Base-by-base conservation (phyloP, 257 asterid species). In the Voacanga thouarsii region DNA sequence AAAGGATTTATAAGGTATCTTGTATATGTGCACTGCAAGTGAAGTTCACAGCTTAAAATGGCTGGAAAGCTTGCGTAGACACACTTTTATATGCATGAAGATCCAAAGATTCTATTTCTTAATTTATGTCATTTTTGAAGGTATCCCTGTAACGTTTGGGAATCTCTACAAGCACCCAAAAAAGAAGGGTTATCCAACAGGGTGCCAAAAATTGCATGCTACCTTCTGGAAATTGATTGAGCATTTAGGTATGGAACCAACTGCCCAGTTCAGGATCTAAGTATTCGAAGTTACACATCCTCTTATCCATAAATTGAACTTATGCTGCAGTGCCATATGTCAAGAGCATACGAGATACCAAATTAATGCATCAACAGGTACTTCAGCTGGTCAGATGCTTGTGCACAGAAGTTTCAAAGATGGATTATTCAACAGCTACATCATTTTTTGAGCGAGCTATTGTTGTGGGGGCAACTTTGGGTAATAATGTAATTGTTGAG, bases 401-500 rank as follows among this genome's bases (percentile, higher is more conserved):
- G 78, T 86, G 89, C 78, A 68, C 45, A 43, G 83, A 65, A 78
- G 82, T 86, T 43, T 75, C 71, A 37, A 72, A 64, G 24, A 59
- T 70, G 73, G 84, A 86, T 74, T 77, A 77, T 56, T 56, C 81
- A 56, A 80, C 81, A 72, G 84, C 87, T 77, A 71, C 77, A 12
- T 78, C 88, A 33, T 79, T 84, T 76, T 84, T 84, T 76, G 78
- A 71, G 43, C 37, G 23, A 47, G 83, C 89, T 60, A 59, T 86
- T 45, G 68, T 86, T n/a, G 57, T 71, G 53, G 85, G 85, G 3
- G 86, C 87, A 65, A 75, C 83, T 74, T 41, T 50, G 64, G 89
- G 89, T 61, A 86, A 72, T 26, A 77, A 78, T 77, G 87, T 81
- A 72, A 77, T 86, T 37, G 82, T 86, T 72, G 86, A 86, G 75